phyloP scores from a whole-genome alignment of 495 filamentous ascomycete genomes.

The Penicillium subrubescens region DNA sequence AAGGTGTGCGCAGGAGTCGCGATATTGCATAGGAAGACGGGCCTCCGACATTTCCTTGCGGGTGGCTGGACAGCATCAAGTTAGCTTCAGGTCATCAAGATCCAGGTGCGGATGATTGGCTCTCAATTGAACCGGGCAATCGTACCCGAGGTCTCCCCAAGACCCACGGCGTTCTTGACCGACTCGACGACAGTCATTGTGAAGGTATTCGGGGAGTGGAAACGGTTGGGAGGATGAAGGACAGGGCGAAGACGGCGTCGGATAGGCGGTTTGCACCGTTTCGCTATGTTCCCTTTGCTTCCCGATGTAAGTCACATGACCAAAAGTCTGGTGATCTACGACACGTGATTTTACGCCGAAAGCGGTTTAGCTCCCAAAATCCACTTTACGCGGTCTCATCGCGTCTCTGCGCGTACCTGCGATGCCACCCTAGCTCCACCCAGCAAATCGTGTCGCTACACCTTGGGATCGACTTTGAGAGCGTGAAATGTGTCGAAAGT shows the following conservation, averaged over 20 bases:
- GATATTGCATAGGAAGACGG: slow-evolving; percentile 82
- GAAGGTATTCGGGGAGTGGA: slow-evolving; percentile 19
- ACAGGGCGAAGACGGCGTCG: slow-evolving; percentile 24
- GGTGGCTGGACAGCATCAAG: slow-evolving; percentile 56
- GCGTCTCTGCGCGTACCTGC: slow-evolving; percentile 21
- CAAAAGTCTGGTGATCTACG: background rate
- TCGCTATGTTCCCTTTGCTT: slow-evolving; percentile 35
- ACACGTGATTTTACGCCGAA: slow-evolving; percentile 20
- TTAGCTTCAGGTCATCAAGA: slow-evolving; percentile 28
- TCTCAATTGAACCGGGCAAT: slow-evolving; percentile 29
- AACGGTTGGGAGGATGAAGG: slow-evolving; percentile 20
- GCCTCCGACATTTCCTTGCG: slow-evolving; percentile 92
- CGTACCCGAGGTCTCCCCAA: slow-evolving; percentile 48
- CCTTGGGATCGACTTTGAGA: slow-evolving; percentile 9
- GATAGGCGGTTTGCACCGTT: slow-evolving; percentile 35
- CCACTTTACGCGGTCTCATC: slow-evolving; percentile 33
- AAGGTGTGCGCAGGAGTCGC: slow-evolving; percentile 91
- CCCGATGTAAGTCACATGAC: slow-evolving; percentile 35
- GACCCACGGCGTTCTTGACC: slow-evolving; percentile 57
- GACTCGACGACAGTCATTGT: slow-evolving; percentile 55
- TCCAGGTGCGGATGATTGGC: slow-evolving; percentile 11
- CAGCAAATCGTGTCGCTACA: slow-evolving; percentile 24
- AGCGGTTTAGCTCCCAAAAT: slow-evolving; percentile 30
- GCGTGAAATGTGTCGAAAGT: slow-evolving; percentile 22
- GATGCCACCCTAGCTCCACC: slow-evolving; percentile 25